phyloP scores from a whole-genome alignment of 805 yeast species.

The Teunomyces cretensis region DNA sequence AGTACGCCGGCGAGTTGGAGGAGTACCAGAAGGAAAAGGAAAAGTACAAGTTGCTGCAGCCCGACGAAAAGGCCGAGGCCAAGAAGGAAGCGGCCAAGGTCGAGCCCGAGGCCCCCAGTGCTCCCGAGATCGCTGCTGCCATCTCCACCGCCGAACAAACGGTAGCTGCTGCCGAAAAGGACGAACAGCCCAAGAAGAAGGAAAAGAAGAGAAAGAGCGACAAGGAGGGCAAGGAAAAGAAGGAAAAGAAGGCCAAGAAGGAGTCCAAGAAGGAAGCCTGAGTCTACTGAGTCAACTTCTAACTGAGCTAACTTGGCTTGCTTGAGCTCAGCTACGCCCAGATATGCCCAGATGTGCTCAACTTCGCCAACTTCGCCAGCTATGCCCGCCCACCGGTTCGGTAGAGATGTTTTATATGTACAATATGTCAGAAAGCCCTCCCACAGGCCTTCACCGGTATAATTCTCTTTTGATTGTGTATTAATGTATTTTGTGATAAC shows the following conservation, averaged over 20 bases:
- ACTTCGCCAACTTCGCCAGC: not conserved
- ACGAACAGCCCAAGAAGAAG: constrained; percentile 9
- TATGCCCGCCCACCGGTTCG: too few species aligned
- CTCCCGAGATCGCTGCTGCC: constrained; percentile 2
- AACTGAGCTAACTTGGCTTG: too few species aligned
- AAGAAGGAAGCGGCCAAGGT: not conserved
- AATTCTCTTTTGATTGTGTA: constrained; percentile 1
- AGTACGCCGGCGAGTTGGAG: constrained; percentile 48
- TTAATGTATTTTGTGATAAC: constrained; percentile 1
- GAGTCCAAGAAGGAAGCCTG: constrained; percentile 1
- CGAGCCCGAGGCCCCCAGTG: not conserved
- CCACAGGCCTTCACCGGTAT: not conserved
- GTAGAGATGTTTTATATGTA: not conserved
- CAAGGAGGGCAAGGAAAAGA: constrained; percentile 12
- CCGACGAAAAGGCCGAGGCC: not conserved
- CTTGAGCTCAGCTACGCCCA: too few species aligned
- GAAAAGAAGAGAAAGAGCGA: constrained; percentile 16
- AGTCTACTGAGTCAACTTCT: too few species aligned
- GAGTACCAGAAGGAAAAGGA: constrained; percentile 33
- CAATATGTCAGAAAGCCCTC: not conserved
- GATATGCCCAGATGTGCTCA: too few species aligned
- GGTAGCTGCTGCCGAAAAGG: constrained; percentile 4
- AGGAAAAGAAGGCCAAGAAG: constrained; percentile 14
- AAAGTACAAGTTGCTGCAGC: constrained; percentile 23
- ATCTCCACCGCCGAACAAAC: constrained; percentile 2